These are phyloP conservation scores for Cryptococcus amylolentus DNA, from an alignment of 1,284 basidiomycete species.

Conservation along the genomic window DNA sequence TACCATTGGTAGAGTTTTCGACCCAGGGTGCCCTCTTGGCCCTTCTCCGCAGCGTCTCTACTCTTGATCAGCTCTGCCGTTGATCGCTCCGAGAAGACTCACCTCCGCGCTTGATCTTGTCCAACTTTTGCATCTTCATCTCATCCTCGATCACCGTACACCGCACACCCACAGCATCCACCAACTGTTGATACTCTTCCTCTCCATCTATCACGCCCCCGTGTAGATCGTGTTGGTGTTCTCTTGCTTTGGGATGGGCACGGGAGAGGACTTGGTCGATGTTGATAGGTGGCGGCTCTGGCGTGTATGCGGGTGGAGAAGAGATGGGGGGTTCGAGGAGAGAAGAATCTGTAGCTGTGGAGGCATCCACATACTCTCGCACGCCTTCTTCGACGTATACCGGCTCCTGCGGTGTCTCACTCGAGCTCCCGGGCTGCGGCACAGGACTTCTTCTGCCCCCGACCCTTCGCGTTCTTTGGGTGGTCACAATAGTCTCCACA, in stretches of 20 bases:
- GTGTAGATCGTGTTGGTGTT: not conserved
- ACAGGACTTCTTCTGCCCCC: not conserved
- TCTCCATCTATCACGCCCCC: conserved; percentile 13
- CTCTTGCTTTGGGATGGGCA: conserved; percentile 26
- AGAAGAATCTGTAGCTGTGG: conserved; percentile 16
- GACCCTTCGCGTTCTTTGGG: conserved; percentile 39
- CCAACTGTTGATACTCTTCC: conserved; percentile 32
- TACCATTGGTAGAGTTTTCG: conserved; percentile 11
- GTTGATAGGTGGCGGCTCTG: conserved; percentile 28
- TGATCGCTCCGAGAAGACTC: conserved; percentile 6
- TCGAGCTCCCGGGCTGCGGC: not conserved
- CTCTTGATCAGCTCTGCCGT: not conserved
- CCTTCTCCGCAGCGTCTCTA: not conserved
- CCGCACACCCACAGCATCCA: conserved; percentile 26
- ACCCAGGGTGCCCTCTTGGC: conserved; percentile 1
- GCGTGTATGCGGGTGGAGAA: conserved; percentile 37
- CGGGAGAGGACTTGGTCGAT: conserved; percentile 25
- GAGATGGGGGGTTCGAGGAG: conserved; percentile 10
- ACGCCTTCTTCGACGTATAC: conserved; percentile 24
- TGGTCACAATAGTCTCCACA: conserved; percentile 50
- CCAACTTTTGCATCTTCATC: conserved; percentile 14
- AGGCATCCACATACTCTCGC: conserved; percentile 32
- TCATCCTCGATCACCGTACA: conserved; percentile 34
- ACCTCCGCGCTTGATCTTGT: conserved; percentile 20
- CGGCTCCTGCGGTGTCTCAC: not conserved